Percentiles rank a stretch among this genome's conserved stretches.
These are phyloP conservation scores for Gastrolobium villosum DNA, from an alignment of 306 rosid genomes.

Conservation along the genomic window DNA sequence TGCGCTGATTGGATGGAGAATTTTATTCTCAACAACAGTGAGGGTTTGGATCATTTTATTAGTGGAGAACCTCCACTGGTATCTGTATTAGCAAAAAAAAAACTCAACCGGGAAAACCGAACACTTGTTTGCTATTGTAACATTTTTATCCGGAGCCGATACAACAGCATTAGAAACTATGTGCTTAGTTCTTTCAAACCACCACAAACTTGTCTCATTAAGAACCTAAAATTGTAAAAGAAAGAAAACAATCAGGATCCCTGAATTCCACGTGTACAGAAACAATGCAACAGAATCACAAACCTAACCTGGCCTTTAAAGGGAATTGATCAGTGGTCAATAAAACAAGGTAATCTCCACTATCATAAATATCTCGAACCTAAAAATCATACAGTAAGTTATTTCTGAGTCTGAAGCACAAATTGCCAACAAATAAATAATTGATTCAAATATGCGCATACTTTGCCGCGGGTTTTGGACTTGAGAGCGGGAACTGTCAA, in stretches of 20 bases:
- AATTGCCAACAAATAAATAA: neutral
- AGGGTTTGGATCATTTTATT: too few species aligned
- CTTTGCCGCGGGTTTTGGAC: constrained; percentile 94
- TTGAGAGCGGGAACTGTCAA: constrained; percentile 80
- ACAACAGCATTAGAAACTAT: constrained; percentile 86
- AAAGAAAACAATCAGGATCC: constrained; percentile 12
- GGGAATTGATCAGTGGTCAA: constrained; percentile 95
- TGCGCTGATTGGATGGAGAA: too few species aligned
- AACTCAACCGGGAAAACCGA: constrained; percentile 96
- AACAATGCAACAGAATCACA: neutral
- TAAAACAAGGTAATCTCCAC: constrained; percentile 82
- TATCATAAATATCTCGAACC: constrained; percentile 94
- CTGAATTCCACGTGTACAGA: neutral
- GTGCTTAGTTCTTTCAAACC: constrained; percentile 91
- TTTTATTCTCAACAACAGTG: too few species aligned
- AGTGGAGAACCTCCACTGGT: too few species aligned
- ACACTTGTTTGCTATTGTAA: constrained; percentile 92
- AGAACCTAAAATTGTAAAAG: constrained; percentile 69
- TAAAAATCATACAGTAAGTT: constrained; percentile 40
- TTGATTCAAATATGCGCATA: constrained; percentile 27
- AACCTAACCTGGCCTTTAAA: constrained; percentile 90
- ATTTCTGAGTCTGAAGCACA: neutral
- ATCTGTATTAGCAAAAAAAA: constrained; percentile 7
- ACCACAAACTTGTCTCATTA: constrained; percentile 93
- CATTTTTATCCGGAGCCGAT: constrained; percentile 82